A percentile compares a stretch with the other conserved stretches of the same genome.
These are phyloP conservation scores for Tieghemostelium lacteum DNA, from an alignment of 78 protist species.

Conservation along the genomic window DNA sequence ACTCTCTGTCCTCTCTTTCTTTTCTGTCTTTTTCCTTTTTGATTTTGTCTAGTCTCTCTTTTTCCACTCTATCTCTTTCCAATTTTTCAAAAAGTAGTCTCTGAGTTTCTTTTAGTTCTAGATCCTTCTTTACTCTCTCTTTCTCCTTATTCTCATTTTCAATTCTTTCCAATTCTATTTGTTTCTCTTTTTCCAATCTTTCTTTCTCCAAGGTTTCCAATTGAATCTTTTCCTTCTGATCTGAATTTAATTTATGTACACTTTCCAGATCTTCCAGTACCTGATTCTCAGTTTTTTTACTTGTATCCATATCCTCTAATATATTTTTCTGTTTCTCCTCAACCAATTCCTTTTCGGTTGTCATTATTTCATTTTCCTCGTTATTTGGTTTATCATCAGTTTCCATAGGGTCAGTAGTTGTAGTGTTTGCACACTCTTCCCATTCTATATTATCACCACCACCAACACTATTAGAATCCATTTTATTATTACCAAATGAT, in stretches of 20 bases:
- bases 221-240: not conserved
- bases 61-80: not conserved
- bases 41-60: too few relatives aligned
- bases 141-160: not conserved
- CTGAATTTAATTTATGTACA: not conserved
- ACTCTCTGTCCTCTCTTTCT: not conserved
- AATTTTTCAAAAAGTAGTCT: not conserved
- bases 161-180: not conserved
- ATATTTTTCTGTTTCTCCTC: too few relatives aligned
- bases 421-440: not conserved
- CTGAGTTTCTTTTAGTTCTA: too few relatives aligned
- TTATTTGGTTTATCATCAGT: not conserved
- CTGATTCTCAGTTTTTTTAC: not conserved
- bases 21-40: not conserved
- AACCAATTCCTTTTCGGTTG: not conserved
- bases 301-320: not conserved
- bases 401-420: not conserved
- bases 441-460: not conserved
- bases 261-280: not conserved
- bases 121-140: not conserved
- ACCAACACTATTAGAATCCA: not conserved
- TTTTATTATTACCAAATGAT: not conserved
- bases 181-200: conserved; percentile 1
- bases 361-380: not conserved
- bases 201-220: not conserved